Evolutionary conservation across 2,329 filamentous ascomycete genomes (phyloP), one percentile per base, ranked within the genome.

Genomic region (Ceratocystis cubensis): DNA sequence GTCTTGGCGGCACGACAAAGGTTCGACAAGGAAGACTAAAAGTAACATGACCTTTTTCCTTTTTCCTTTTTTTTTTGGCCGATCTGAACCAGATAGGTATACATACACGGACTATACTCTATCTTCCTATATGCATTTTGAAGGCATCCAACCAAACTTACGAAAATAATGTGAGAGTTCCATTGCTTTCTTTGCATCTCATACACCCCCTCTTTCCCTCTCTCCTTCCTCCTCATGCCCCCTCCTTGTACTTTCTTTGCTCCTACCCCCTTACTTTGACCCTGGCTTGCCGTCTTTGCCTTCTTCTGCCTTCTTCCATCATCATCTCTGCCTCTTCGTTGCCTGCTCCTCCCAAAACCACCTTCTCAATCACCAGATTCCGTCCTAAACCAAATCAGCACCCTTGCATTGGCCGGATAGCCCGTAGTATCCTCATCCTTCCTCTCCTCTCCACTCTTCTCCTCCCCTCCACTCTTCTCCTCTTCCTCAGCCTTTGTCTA

Each of bases 1-100:
- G 53, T 57, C 53, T 57, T 57, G 53, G 53, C 53, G 28, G 15
- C 53, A 57, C 15, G 53, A 57, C 53, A 57, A 57, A 57, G 53
- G 53, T 57, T 57, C 53, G 25, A 57, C 53, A 57, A 28, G 53
- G 53, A 57, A 33, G 53, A 13, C 37, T n/a, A 25, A n/a, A 57
- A 33, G 53, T 57, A 57, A 57, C 53, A 57, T 57, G 53, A 33
- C 53, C 17, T 22, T n/a, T 25, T 50, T 50, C 22, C 5, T 13
- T 5, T 50, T 50, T 50, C 2, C 22, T 1, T n/a, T n/a, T 6
- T 6, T 57, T 57, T 57, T 57, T 41, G 37, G 15, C 1, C 13
- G 22, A 17, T 33, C 25, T 57, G 13, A 57, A 17, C 13, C 25
- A 30, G 15, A 7, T 8, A 17, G 37, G 53, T 33, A 57, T 57